Evolutionary conservation across 208 protist species (phyloP), one percentile per base, ranked within the genome.

Genomic region (Phytomonas sp.): DNA sequence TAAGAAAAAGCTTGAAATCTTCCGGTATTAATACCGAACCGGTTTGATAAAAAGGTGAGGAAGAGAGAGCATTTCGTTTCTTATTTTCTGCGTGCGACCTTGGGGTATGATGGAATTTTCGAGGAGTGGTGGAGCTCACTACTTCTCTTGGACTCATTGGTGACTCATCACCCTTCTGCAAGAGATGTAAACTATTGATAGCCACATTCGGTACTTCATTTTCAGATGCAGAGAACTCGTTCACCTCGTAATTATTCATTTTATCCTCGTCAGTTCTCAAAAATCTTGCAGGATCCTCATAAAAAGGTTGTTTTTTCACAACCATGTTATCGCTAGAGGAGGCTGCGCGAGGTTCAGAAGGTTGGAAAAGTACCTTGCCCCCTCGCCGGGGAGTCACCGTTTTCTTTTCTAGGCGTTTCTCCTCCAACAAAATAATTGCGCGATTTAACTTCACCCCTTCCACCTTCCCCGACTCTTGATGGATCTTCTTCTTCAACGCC

Each of bases 401-500:
- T 34, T 66, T 42, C 36, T 71, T 33, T 66, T 36, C 19, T 8
- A 42, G 56, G 26, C 72, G 40, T n/a, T 76, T 42, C 60, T 63
- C 36, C 40, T 72, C 72, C 11, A 72, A 31, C 45, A 56, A 56
- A 19, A 56, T 56, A 56, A 56, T 56, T 19, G 83, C 70, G 0
- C 83, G 74, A 31, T 85, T 89, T 14, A 89, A 69, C 34, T 86
- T 86, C n/a, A 89, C 83, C 5, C 83, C 83, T 30, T 79, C 78
- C 30, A 89, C 80, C 0, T 32, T 63, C 7, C 74, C 69, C 1
- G 69, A 45, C 37, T 72, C 37, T n/a, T 49, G 36, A 30, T 70
- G 69, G 1, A 70, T 40, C 37, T 74, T 74, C 66, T 72, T 70
- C 66, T 83, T 71, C 69, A 91, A 56, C 10, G 84, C 81, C 5